Evolutionary conservation across 345 rosid genomes (phyloP).

Genomic region (Aegle marmelos): DNA sequence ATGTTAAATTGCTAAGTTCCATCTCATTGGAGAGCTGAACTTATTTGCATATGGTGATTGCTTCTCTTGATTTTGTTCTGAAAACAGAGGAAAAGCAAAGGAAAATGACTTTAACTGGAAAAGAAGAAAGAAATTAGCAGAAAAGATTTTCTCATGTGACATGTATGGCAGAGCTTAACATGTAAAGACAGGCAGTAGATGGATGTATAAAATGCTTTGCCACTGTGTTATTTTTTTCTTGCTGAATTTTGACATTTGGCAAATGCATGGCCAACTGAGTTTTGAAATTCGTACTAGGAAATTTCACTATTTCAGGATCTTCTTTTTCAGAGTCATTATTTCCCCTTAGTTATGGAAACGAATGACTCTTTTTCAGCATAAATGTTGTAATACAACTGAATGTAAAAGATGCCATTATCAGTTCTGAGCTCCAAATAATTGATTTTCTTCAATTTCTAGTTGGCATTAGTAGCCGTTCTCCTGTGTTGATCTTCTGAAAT

Average conservation of each 20-base stretch:
- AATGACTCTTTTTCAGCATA: not conserved
- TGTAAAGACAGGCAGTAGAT: not conserved
- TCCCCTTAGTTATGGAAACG: not conserved
- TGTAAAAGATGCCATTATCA: not conserved
- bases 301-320: no score
- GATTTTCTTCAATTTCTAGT: not conserved
- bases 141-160: not conserved
- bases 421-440: not conserved
- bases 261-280: no score
- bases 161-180: not conserved
- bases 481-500: not conserved
- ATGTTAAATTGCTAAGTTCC: not conserved
- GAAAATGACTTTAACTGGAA: not conserved
- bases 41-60: not conserved
- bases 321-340: no score
- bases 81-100: not conserved
- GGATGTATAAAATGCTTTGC: not conserved
- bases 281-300: no score
- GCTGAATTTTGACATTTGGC: no score
- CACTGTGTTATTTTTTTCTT: not conserved
- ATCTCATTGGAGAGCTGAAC: not conserved
- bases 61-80: not conserved
- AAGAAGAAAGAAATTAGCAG: not conserved
- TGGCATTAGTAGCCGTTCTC: not conserved
- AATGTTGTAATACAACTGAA: not conserved